Conservation (phyloP, 805 yeast genomes). For the Ogataea degrootiae region DNA sequence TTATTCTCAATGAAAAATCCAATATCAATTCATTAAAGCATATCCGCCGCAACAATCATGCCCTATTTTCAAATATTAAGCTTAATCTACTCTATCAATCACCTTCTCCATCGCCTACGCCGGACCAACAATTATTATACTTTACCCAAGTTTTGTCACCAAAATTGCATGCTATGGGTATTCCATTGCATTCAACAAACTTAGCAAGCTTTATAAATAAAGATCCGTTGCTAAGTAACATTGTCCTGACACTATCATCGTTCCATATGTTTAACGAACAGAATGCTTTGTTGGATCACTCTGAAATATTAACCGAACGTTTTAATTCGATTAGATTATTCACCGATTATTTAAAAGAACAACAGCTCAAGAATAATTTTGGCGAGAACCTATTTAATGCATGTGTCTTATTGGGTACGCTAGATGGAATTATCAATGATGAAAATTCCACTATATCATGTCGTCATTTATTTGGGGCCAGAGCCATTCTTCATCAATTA, state of each 20-base stretch:
- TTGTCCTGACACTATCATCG: slow-evolving; percentile 18
- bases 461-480: slow-evolving; percentile 22
- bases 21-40: not conserved
- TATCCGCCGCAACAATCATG: not conserved
- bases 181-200: slow-evolving; percentile 6
- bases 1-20: not conserved
- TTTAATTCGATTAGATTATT: slow-evolving; percentile 12
- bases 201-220: slow-evolving; percentile 1
- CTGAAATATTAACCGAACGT: slow-evolving; percentile 8
- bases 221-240: slow-evolving; percentile 15
- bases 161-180: slow-evolving; percentile 20
- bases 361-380: not conserved
- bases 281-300: slow-evolving; percentile 2
- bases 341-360: slow-evolving; percentile 6
- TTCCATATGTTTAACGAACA: slow-evolving; percentile 18
- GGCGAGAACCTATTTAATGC: slow-evolving; percentile 16
- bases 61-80: not conserved
- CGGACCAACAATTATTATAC: slow-evolving; percentile 15
- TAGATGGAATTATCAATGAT: slow-evolving; percentile 25
- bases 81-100: not conserved
- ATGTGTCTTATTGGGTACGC: slow-evolving; percentile 19
- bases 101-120: slow-evolving; percentile 3
- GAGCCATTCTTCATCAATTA: slow-evolving; percentile 18
- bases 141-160: slow-evolving; percentile 22
- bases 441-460: slow-evolving; percentile 10